These are phyloP conservation scores for Diutina scorzettiae DNA, from an alignment of 1,139 yeast genomes.

Conservation along the genomic window DNA sequence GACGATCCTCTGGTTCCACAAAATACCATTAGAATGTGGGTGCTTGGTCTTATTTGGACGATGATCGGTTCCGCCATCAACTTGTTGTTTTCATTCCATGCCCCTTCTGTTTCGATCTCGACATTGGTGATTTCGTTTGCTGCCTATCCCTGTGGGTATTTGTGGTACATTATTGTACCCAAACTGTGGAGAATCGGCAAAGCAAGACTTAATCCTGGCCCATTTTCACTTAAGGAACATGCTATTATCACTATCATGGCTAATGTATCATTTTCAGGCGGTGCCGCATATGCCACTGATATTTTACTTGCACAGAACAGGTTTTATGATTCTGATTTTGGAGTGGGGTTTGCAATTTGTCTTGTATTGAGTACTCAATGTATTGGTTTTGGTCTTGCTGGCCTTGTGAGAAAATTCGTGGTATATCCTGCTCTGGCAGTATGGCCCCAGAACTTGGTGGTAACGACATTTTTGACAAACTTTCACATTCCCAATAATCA, in stretches of 20 bases:
- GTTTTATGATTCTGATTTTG: slow-evolving; percentile 36
- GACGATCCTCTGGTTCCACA: slow-evolving; percentile 47
- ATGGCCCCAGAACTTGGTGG: slow-evolving; percentile 52
- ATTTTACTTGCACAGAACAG: slow-evolving; percentile 43
- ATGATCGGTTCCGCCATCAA: slow-evolving; percentile 52
- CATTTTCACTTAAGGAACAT: slow-evolving; percentile 56
- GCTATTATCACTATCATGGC: slow-evolving; percentile 53
- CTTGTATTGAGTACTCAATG: slow-evolving; percentile 46
- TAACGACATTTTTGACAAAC: slow-evolving; percentile 41
- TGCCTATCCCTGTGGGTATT: slow-evolving; percentile 51
- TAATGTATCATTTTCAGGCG: slow-evolving; percentile 39
- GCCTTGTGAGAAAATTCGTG: slow-evolving; percentile 41
- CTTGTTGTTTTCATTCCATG: slow-evolving; percentile 46
- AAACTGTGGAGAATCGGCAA: slow-evolving; percentile 27
- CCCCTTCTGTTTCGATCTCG: slow-evolving; percentile 42
- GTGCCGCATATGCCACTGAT: slow-evolving; percentile 52
- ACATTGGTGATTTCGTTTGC: slow-evolving; percentile 46
- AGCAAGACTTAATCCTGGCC: slow-evolving; percentile 43
- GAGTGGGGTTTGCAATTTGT: slow-evolving; percentile 40
- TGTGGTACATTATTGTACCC: slow-evolving; percentile 41
- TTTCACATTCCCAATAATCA: slow-evolving; percentile 52
- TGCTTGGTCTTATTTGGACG: slow-evolving; percentile 36
- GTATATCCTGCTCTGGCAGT: slow-evolving; percentile 53
- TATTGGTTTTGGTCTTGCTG: slow-evolving; percentile 57
- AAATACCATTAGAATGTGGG: slow-evolving; percentile 55